Percentiles rank a stretch among this genome's conserved stretches.
phyloP scores from a whole-genome alignment of 306 rosid genomes.

The Prunus dulcis region DNA sequence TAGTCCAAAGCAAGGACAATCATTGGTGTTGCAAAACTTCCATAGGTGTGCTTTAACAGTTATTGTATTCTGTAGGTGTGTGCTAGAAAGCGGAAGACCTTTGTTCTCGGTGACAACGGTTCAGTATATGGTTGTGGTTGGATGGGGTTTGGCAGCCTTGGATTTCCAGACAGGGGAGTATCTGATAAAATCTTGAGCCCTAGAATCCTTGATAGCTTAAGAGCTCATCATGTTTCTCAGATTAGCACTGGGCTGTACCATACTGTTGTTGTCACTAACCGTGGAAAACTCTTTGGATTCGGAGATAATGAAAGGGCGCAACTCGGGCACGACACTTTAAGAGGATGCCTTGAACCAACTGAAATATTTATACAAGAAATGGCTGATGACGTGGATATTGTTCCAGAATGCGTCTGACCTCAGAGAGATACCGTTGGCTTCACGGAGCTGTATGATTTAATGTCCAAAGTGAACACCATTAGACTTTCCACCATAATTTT shows the following conservation, averaged over 20 bases:
- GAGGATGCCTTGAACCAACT: constrained; percentile 75
- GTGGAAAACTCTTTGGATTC: constrained; percentile 73
- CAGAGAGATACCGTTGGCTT: constrained; percentile 8
- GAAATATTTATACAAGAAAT: constrained; percentile 52
- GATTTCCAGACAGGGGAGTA: constrained; percentile 68
- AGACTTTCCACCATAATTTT: neutral
- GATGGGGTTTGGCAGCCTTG: constrained; percentile 96
- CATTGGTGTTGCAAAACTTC: neutral
- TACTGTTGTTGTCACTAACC: constrained; percentile 64
- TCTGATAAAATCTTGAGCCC: constrained; percentile 74
- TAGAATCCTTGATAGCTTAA: constrained; percentile 60
- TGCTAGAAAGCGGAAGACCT: constrained; percentile 91
- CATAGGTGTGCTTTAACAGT: neutral
- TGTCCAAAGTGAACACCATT: neutral
- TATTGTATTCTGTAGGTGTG: constrained; percentile 55
- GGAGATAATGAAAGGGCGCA: constrained; percentile 96
- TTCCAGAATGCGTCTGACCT: constrained; percentile 27
- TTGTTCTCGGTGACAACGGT: constrained; percentile 72
- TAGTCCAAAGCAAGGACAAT: neutral
- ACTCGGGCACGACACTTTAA: constrained; percentile 76
- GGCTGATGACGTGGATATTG: constrained; percentile 35
- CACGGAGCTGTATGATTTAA: neutral
- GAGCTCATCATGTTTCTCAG: constrained; percentile 71
- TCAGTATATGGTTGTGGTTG: constrained; percentile 78
- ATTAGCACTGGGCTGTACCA: constrained; percentile 88